phyloP scores from a whole-genome alignment of 2,329 filamentous ascomycete species.

The Alternaria angustiovoidea region DNA sequence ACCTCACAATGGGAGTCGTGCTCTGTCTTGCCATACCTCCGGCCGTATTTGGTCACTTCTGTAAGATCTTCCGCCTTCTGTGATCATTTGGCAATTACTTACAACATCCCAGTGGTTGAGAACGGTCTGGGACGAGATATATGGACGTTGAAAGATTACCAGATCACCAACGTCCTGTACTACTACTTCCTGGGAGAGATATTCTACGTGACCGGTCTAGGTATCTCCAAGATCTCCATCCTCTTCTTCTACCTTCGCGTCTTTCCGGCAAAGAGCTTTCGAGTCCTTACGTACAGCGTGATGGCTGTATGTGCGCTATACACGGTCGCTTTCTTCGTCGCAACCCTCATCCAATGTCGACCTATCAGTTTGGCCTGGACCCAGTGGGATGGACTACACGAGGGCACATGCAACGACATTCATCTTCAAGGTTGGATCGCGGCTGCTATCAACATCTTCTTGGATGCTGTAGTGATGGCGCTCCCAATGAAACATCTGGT shows the following conservation, averaged over 20 bases:
- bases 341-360: slow-evolving; percentile 60
- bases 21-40: slow-evolving; percentile 46
- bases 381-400: slow-evolving; percentile 37
- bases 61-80: not conserved
- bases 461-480: slow-evolving; percentile 38
- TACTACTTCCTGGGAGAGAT: slow-evolving; percentile 40
- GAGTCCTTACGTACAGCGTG: slow-evolving; percentile 31
- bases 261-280: slow-evolving; percentile 42
- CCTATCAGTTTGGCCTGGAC: slow-evolving; percentile 61
- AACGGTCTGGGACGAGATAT: slow-evolving; percentile 61
- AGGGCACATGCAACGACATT: slow-evolving; percentile 44
- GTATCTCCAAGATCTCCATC: slow-evolving; percentile 46
- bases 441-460: slow-evolving; percentile 45
- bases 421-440: slow-evolving; percentile 42
- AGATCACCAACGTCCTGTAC: slow-evolving; percentile 56
- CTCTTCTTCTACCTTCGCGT: slow-evolving; percentile 47
- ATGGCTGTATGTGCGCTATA: slow-evolving; percentile 40
- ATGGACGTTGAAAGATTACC: slow-evolving; percentile 55
- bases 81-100: not conserved
- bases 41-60: slow-evolving; percentile 22
- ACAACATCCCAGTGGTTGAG: slow-evolving; percentile 17
- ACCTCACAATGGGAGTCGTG: slow-evolving; percentile 47
- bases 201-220: slow-evolving; percentile 43
- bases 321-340: slow-evolving; percentile 56
- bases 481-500: slow-evolving; percentile 45